phyloP scores from a whole-genome alignment of 352 stramenopile species.

The Pseudoperonospora humuli region DNA sequence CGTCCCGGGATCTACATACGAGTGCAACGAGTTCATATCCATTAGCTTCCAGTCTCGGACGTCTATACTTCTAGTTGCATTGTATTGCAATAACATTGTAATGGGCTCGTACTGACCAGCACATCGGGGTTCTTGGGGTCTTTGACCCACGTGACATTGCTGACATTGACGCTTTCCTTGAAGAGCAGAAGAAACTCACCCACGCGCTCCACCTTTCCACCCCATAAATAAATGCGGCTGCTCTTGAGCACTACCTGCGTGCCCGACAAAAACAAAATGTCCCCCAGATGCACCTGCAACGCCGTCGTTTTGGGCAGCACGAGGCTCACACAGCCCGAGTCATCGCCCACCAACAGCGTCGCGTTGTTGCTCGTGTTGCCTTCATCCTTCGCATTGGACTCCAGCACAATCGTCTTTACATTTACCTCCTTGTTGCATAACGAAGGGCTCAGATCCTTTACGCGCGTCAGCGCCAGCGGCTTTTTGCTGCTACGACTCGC shows the following conservation, averaged over 20 bases:
- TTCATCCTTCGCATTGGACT: slow-evolving; percentile 79
- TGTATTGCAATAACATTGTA: background rate
- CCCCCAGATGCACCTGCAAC: slow-evolving; percentile 57
- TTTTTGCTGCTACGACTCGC: slow-evolving; percentile 27
- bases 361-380: slow-evolving; percentile 63
- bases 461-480: slow-evolving; percentile 43
- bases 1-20: slow-evolving; percentile 57
- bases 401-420: slow-evolving; percentile 76
- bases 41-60: background rate
- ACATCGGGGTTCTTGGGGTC: slow-evolving; percentile 64
- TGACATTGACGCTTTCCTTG: slow-evolving; percentile 78
- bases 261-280: slow-evolving; percentile 62
- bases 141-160: slow-evolving; percentile 76
- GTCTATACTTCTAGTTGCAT: background rate
- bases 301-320: slow-evolving; percentile 68
- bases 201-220: slow-evolving; percentile 73
- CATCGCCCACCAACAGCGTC: slow-evolving; percentile 76
- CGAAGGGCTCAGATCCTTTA: slow-evolving; percentile 66
- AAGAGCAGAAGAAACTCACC: slow-evolving; percentile 84
- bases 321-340: slow-evolving; percentile 71
- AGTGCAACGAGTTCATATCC: background rate
- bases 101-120: slow-evolving; percentile 27
- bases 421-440: slow-evolving; percentile 57
- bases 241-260: slow-evolving; percentile 77
- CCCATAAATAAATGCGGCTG: slow-evolving; percentile 69